Evolutionary conservation across 345 rosid species (phyloP).

Genomic region (Hypericum perforatum): DNA sequence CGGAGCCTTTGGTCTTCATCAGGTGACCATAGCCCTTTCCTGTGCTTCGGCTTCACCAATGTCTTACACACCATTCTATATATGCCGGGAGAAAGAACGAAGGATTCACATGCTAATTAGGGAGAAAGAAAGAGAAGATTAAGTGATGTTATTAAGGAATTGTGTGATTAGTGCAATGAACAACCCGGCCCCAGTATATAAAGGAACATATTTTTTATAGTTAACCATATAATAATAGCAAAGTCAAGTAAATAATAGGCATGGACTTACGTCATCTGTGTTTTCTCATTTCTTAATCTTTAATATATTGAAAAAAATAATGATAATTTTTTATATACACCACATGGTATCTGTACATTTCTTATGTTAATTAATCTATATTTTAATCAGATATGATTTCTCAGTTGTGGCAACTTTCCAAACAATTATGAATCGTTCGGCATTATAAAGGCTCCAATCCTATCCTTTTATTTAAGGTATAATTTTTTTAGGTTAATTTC

Average conservation of each 20-base stretch:
- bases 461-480: no score
- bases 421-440: no score
- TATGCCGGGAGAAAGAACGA: not conserved
- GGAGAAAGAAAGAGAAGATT: constrained; percentile 8
- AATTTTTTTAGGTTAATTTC: no score
- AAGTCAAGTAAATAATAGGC: no score
- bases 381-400: no score
- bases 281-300: no score
- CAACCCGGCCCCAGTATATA: constrained; percentile 21
- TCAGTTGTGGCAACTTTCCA: no score
- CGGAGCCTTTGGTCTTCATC: constrained; percentile 84
- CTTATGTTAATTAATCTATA: no score
- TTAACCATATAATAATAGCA: constrained; percentile 8
- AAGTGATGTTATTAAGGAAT: constrained; percentile 7
- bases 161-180: constrained; percentile 15
- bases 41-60: constrained; percentile 50
- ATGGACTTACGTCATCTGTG: not conserved
- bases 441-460: no score
- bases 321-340: no score
- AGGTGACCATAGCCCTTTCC: constrained; percentile 95
- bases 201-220: constrained; percentile 17
- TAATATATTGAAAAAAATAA: no score
- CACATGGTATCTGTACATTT: no score
- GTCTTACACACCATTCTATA: constrained; percentile 30
- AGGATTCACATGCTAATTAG: not conserved